Conservation (phyloP, 1,284 basidiomycete species). For the Irpex sp. region DNA sequence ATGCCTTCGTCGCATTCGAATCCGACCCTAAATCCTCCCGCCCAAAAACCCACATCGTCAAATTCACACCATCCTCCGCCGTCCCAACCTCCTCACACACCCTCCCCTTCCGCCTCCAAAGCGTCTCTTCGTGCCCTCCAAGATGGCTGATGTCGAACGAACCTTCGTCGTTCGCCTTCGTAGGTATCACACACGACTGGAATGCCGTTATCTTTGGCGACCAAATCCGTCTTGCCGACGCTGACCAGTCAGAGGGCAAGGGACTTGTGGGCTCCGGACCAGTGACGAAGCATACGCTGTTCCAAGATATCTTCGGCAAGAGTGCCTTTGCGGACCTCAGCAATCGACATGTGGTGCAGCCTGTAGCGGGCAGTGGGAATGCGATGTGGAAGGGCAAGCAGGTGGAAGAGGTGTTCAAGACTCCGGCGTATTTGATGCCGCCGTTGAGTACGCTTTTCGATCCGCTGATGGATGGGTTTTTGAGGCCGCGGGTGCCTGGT, state of each 20-base stretch:
- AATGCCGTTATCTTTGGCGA: slow-evolving; percentile 64
- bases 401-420: slow-evolving; percentile 57
- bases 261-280: slow-evolving; percentile 36
- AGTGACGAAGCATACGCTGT: slow-evolving; percentile 53
- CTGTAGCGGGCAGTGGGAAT: slow-evolving; percentile 12
- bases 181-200: slow-evolving; percentile 67
- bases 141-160: slow-evolving; percentile 24
- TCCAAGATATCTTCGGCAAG: slow-evolving; percentile 83
- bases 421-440: slow-evolving; percentile 79
- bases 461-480: slow-evolving; percentile 63
- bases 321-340: slow-evolving; percentile 47
- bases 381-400: slow-evolving; percentile 38
- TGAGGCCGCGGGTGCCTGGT: slow-evolving; percentile 36
- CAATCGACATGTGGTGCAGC: slow-evolving; percentile 13
- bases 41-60: slow-evolving; percentile 37
- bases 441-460: slow-evolving; percentile 76
- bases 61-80: slow-evolving; percentile 47
- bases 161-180: slow-evolving; percentile 45
- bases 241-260: slow-evolving; percentile 39
- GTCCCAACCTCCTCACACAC: slow-evolving; percentile 37
- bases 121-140: slow-evolving; percentile 43
- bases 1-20: slow-evolving; percentile 58
- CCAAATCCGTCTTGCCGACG: slow-evolving; percentile 35
- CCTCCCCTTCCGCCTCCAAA: slow-evolving; percentile 60
- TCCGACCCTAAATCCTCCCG: slow-evolving; percentile 23